Percentiles rank a stretch among this genome's conserved stretches.
Conservation (phyloP, 2,329 filamentous ascomycete species). For the Lachnellula occidentalis region DNA sequence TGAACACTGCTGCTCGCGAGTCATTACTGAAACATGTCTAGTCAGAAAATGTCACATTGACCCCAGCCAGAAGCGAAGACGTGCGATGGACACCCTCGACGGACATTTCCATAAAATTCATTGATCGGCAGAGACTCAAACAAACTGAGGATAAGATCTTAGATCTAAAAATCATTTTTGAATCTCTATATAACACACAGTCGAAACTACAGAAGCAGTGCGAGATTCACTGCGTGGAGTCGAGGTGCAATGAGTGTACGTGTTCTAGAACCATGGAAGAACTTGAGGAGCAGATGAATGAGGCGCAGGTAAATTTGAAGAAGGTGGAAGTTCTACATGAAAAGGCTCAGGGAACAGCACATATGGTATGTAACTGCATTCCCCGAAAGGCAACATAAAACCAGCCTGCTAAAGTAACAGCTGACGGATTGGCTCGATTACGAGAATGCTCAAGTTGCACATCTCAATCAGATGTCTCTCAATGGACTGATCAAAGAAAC, state of each 20-base stretch:
- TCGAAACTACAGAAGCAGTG: conserved; percentile 6
- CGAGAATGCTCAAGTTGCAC: conserved; percentile 14
- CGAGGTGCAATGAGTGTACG: conserved; percentile 1
- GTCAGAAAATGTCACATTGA: conserved; percentile 4
- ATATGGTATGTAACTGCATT: conserved; percentile 5
- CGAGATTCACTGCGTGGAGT: conserved; percentile 1
- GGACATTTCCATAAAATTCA: conserved; percentile 11
- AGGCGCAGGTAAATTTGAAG: conserved; percentile 4
- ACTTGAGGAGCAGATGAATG: conserved; percentile 12
- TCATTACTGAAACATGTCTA: neutral
- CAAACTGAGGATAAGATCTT: conserved; percentile 16
- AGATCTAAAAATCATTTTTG: conserved; percentile 12
- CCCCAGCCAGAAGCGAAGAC: neutral
- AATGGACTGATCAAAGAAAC: conserved; percentile 7
- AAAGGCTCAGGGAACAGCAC: conserved; percentile 7
- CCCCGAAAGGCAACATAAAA: neutral
- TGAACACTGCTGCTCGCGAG: neutral
- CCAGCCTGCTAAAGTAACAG: conserved; percentile 1
- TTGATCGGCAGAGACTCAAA: conserved; percentile 12
- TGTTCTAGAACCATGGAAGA: conserved; percentile 6
- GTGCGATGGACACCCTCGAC: neutral
- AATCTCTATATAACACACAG: conserved; percentile 9
- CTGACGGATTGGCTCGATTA: conserved; percentile 13
- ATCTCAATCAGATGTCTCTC: conserved; percentile 6
- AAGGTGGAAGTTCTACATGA: conserved; percentile 10